Conservation (phyloP, 768 basidiomycete genomes). For the Tylopilus vinaceipallidus region DNA sequence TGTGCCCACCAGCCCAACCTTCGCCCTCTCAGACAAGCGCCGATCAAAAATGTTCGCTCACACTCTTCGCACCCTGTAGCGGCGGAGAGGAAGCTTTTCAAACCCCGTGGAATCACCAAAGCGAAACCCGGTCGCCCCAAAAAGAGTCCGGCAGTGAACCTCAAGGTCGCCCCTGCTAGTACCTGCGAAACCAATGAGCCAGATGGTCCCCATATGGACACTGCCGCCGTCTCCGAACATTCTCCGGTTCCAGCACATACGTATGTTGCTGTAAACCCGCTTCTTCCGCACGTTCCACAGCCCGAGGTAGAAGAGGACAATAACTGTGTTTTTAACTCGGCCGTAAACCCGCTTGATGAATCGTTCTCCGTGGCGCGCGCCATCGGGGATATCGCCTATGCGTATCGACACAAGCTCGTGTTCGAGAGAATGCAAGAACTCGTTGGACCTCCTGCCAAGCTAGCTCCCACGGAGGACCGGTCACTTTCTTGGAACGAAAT, state of each 20-base stretch:
- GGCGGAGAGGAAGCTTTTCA: constrained; percentile 16
- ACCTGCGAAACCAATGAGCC: constrained; percentile 11
- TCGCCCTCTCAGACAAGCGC: constrained; percentile 30
- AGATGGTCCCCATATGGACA: constrained; percentile 7
- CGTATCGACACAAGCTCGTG: constrained; percentile 24
- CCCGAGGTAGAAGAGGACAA: constrained; percentile 6
- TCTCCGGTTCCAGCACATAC: constrained; percentile 8
- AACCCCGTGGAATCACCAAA: constrained; percentile 31
- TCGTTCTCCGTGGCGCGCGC: constrained; percentile 26
- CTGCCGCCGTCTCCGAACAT: constrained; percentile 6
- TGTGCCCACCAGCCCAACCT: constrained; percentile 27
- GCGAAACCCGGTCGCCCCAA: constrained; percentile 31
- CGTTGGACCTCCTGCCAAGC: constrained; percentile 13
- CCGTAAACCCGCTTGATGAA: constrained; percentile 23
- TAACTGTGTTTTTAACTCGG: constrained; percentile 14
- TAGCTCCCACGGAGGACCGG: constrained; percentile 8
- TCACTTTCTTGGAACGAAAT: constrained; percentile 12
- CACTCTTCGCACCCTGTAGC: constrained; percentile 17
- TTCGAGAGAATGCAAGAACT: constrained; percentile 30
- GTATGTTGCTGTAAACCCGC: constrained; percentile 29
- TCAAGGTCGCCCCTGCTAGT: constrained; percentile 3
- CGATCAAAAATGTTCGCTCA: constrained; percentile 17
- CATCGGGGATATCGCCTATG: constrained; percentile 30
- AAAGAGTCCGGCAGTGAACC: constrained; percentile 15
- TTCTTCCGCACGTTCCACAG: constrained; percentile 10